Conservation (phyloP, 495 filamentous ascomycete genomes). For the Aspergillus funiculosus region DNA sequence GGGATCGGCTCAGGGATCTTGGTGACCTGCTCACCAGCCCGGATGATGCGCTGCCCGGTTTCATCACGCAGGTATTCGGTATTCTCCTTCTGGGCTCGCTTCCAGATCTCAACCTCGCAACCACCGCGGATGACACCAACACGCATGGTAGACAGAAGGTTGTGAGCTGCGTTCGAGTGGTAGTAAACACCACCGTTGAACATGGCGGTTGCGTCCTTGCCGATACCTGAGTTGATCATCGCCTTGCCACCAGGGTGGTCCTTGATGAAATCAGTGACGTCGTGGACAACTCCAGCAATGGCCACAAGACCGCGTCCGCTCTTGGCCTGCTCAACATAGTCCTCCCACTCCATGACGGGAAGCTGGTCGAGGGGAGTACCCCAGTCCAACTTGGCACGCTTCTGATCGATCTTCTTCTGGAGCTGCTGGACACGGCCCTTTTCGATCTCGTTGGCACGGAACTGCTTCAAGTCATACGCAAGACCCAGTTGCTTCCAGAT, state of each 20-base stretch:
- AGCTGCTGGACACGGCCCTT: slow-evolving; percentile 95
- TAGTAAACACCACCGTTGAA: slow-evolving; percentile 99
- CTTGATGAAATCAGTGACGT: slow-evolving; percentile 90
- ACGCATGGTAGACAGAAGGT: slow-evolving; percentile 92
- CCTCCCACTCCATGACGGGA: slow-evolving; percentile 94
- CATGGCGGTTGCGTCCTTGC: slow-evolving; percentile 97
- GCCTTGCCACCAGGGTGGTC: slow-evolving; percentile 96
- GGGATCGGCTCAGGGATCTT: slow-evolving; percentile 56
- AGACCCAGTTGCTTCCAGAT: slow-evolving; percentile 88
- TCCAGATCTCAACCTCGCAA: slow-evolving; percentile 99
- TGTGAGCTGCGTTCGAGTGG: slow-evolving; percentile 97
- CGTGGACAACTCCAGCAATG: slow-evolving; percentile 92
- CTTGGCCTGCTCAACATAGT: slow-evolving; percentile 82
- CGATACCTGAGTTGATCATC: slow-evolving; percentile 85
- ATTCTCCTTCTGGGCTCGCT: slow-evolving; percentile 81
- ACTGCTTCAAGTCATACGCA: slow-evolving; percentile 93
- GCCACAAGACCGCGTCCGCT: slow-evolving; percentile 83
- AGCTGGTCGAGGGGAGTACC: slow-evolving; percentile 89
- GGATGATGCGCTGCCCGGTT: slow-evolving; percentile 74
- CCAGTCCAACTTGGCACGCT: slow-evolving; percentile 89
- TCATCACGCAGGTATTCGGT: slow-evolving; percentile 73
- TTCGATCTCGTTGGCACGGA: slow-evolving; percentile 97
- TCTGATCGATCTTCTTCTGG: slow-evolving; percentile 99
- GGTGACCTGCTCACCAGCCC: slow-evolving; percentile 86
- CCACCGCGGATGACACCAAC: slow-evolving; percentile 95